Conservation (phyloP, 1,284 basidiomycete genomes). For the Sanghuangporus weigelae region DNA sequence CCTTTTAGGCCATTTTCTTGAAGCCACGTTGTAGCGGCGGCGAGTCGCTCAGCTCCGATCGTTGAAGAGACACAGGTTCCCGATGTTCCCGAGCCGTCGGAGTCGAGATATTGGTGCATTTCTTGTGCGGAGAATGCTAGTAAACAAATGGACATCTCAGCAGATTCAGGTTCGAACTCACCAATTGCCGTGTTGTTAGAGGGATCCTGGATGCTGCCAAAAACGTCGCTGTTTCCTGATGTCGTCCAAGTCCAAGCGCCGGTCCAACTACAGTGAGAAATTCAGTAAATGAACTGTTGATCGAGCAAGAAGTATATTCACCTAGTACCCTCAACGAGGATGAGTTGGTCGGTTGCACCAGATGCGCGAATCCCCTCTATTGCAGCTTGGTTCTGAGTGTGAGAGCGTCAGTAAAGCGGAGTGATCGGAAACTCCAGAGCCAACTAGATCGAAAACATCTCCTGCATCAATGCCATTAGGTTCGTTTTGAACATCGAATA, state of each 20-base stretch:
- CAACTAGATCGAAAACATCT: slow-evolving; percentile 41
- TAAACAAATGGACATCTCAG: not conserved
- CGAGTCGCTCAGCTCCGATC: slow-evolving; percentile 52
- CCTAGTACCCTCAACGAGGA: slow-evolving; percentile 35
- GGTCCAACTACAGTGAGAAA: slow-evolving; percentile 25
- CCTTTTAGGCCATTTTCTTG: slow-evolving; percentile 54
- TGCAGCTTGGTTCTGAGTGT: slow-evolving; percentile 48
- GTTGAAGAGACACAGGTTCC: slow-evolving; percentile 51
- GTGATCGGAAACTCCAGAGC: slow-evolving; percentile 12
- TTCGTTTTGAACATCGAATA: slow-evolving; percentile 64
- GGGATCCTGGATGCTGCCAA: slow-evolving; percentile 49
- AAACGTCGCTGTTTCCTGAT: slow-evolving; percentile 51
- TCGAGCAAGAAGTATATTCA: not conserved
- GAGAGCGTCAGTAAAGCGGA: not conserved
- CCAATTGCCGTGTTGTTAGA: slow-evolving; percentile 57
- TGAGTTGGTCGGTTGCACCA: slow-evolving; percentile 53
- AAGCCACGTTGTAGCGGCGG: slow-evolving; percentile 53
- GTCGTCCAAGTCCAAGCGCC: slow-evolving; percentile 40
- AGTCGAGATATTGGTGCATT: slow-evolving; percentile 70
- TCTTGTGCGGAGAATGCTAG: slow-evolving; percentile 30
- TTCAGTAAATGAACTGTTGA: not conserved
- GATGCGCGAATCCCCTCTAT: slow-evolving; percentile 55
- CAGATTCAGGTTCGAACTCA: slow-evolving; percentile 24
- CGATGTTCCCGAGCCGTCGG: slow-evolving; percentile 56
- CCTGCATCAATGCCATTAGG: slow-evolving; percentile 48